These are phyloP conservation scores for Leccinellum albellum DNA, from an alignment of 768 basidiomycete genomes.

Conservation along the genomic window DNA sequence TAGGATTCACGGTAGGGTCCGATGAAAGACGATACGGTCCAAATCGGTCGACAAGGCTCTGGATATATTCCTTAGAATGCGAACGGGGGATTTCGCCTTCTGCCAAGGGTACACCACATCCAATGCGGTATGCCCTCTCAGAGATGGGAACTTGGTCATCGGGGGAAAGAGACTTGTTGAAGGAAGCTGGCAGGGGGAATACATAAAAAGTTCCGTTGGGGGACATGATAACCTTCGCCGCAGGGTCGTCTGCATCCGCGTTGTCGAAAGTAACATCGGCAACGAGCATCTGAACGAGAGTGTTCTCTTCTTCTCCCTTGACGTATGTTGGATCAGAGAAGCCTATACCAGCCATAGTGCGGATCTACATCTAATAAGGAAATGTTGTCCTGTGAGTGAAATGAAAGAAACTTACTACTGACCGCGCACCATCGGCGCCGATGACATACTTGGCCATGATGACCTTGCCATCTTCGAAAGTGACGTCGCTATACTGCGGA, in stretches of 20 bases:
- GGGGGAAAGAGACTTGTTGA: constrained; percentile 10
- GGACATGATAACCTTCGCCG: constrained; percentile 23
- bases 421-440: constrained; percentile 50
- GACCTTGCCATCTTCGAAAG: constrained; percentile 43
- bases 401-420: constrained; percentile 32
- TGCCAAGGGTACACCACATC: constrained; percentile 34
- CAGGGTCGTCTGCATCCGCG: neutral
- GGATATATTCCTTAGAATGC: constrained; percentile 41
- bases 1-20: constrained; percentile 32
- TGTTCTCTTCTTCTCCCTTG: constrained; percentile 22
- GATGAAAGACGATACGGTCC: constrained; percentile 35
- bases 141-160: constrained; percentile 5
- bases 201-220: constrained; percentile 33
- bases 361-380: constrained; percentile 32
- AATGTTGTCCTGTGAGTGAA: neutral
- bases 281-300: constrained; percentile 39
- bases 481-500: constrained; percentile 34
- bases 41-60: constrained; percentile 38
- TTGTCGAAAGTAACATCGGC: constrained; percentile 42
- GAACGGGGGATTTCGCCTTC: constrained; percentile 35
- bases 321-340: constrained; percentile 42
- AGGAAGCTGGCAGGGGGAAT: constrained; percentile 34
- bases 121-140: constrained; percentile 37
- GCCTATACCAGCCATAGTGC: constrained; percentile 37
- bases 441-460: constrained; percentile 45